A percentile compares a stretch with the other conserved stretches of the same genome.
Evolutionary conservation across 768 basidiomycete genomes (phyloP).

Genomic region (Russula virescens): DNA sequence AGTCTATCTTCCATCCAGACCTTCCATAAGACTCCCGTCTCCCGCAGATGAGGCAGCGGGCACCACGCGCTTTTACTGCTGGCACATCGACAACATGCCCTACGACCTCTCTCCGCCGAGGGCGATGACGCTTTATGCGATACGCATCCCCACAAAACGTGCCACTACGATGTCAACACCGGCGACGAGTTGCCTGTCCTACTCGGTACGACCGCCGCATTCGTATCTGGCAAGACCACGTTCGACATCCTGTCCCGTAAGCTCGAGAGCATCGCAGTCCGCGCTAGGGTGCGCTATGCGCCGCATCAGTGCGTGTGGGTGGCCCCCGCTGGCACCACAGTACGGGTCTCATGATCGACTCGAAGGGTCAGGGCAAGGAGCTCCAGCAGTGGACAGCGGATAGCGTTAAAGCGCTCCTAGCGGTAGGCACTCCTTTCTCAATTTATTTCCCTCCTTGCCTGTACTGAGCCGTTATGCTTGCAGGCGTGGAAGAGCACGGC

Average conservation of each 20-base stretch:
- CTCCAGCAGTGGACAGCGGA: slow-evolving; percentile 78
- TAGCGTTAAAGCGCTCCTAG: slow-evolving; percentile 65
- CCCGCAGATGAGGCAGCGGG: slow-evolving; percentile 66
- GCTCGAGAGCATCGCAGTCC: slow-evolving; percentile 72
- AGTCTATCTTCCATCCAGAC: slow-evolving; percentile 82
- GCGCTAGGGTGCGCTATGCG: slow-evolving; percentile 66
- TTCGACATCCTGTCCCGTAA: slow-evolving; percentile 66
- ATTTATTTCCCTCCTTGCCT: too few relatives aligned
- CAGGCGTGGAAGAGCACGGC: slow-evolving; percentile 91
- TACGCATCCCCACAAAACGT: slow-evolving; percentile 58
- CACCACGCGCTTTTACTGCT: slow-evolving; percentile 75
- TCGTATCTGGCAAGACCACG: slow-evolving; percentile 72
- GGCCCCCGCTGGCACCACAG: slow-evolving; percentile 63
- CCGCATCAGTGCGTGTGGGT: slow-evolving; percentile 90
- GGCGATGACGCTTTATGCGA: slow-evolving; percentile 80
- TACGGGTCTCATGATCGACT: slow-evolving; percentile 78
- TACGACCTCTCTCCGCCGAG: slow-evolving; percentile 69
- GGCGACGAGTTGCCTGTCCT: slow-evolving; percentile 76
- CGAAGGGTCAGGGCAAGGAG: slow-evolving; percentile 69
- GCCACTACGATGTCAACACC: slow-evolving; percentile 78
- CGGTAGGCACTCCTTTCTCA: too few relatives aligned
- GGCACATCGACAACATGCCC: slow-evolving; percentile 86
- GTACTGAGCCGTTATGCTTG: not conserved
- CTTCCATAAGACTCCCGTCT: slow-evolving; percentile 72
- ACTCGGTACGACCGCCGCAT: slow-evolving; percentile 80